phyloP scores from a whole-genome alignment of 2,329 filamentous ascomycete species.

The Lachnum nothofagi region DNA sequence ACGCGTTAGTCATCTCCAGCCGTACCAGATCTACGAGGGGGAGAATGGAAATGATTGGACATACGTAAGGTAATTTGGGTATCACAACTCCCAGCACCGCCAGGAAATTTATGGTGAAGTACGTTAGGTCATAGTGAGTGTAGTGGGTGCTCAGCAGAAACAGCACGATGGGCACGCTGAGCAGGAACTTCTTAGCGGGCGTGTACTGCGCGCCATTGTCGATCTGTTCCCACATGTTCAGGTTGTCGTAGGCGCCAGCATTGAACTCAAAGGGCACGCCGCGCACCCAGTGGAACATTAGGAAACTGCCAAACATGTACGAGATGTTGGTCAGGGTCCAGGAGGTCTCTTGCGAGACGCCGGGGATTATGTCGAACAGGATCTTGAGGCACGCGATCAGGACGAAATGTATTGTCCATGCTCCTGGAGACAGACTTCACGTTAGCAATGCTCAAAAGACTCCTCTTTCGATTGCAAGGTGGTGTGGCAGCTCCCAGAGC shows the following conservation, averaged over 20 bases:
- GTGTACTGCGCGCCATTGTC: conserved; percentile 99
- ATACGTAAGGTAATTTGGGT: conserved; percentile 89
- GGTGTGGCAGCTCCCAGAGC: conserved; percentile 1
- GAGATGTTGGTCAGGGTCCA: conserved; percentile 99
- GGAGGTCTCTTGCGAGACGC: conserved; percentile 93
- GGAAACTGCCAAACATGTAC: conserved; percentile 97
- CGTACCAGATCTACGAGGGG: too few species aligned
- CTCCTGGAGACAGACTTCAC: conserved; percentile 53
- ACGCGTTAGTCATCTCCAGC: too few species aligned
- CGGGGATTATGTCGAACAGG: conserved; percentile 92
- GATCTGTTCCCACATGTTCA: conserved; percentile 99
- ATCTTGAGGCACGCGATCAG: conserved; percentile 90
- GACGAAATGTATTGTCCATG: conserved; percentile 96
- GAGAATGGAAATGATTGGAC: conserved; percentile 38
- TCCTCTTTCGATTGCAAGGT: background rate
- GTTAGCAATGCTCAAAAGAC: conserved; percentile 9
- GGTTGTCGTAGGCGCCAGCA: conserved; percentile 93
- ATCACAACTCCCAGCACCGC: conserved; percentile 90
- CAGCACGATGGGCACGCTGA: conserved; percentile 87
- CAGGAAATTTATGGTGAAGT: conserved; percentile 95
- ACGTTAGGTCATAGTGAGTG: conserved; percentile 94
- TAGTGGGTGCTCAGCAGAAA: conserved; percentile 98
- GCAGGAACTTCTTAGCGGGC: conserved; percentile 94
- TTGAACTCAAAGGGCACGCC: conserved; percentile 99
- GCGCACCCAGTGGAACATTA: conserved; percentile 99